Conservation (phyloP, 768 basidiomycete genomes). For the Hemileccinum rubropunctum region DNA sequence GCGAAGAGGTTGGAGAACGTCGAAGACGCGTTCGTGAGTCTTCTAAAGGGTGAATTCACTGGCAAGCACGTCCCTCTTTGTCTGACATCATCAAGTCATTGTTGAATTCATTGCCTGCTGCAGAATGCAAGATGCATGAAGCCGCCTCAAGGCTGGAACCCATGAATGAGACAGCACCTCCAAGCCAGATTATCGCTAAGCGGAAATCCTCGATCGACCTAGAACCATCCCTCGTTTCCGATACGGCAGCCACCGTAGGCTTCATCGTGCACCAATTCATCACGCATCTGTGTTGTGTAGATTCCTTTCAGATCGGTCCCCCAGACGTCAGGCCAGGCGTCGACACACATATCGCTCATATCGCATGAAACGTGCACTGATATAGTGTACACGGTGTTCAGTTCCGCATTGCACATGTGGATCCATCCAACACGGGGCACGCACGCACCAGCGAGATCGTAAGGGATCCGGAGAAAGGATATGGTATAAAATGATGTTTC, state of each 20-base stretch:
- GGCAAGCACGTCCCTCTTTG: slow-evolving; percentile 5
- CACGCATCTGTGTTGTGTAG: not conserved
- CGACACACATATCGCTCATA: not conserved
- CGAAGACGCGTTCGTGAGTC: not conserved
- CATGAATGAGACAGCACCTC: not conserved
- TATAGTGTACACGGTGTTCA: not conserved
- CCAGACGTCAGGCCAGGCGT: not conserved
- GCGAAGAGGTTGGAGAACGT: slow-evolving; percentile 35
- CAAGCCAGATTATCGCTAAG: not conserved
- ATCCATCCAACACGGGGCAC: not conserved
- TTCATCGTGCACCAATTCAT: not conserved
- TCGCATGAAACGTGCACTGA: slow-evolving; percentile 6
- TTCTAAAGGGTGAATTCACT: slow-evolving; percentile 7
- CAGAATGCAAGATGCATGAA: not conserved
- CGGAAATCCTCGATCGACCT: not conserved
- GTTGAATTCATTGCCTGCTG: not conserved
- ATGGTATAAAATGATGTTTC: not conserved
- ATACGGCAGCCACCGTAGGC: not conserved
- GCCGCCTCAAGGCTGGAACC: not conserved
- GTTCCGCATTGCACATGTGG: not conserved
- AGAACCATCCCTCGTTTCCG: not conserved
- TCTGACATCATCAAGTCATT: not conserved
- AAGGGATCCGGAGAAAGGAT: not conserved
- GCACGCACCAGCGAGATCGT: not conserved
- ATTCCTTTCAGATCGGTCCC: not conserved